A percentile compares a stretch with the other conserved stretches of the same genome.
Conservation (phyloP, 768 basidiomycete species). For the Fomitopsis serialis region DNA sequence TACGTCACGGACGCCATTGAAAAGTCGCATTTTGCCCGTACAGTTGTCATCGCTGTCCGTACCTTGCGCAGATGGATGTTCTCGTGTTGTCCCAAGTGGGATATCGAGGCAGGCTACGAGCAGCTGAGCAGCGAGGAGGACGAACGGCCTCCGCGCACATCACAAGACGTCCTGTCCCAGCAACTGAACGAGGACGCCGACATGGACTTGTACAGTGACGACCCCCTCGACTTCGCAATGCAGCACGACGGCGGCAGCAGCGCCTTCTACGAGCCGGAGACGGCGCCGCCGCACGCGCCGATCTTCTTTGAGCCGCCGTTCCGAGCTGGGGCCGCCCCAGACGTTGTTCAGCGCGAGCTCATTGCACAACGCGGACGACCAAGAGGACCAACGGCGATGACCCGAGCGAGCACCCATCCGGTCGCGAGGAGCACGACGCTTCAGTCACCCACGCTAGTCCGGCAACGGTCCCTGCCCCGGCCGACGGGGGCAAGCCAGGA, state of each 20-base stretch:
- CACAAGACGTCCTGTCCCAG: slow-evolving; percentile 3
- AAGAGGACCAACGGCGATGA: neutral
- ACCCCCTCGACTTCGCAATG: slow-evolving; percentile 5
- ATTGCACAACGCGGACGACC: neutral
- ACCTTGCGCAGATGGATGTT: slow-evolving; percentile 4
- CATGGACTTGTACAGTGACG: neutral
- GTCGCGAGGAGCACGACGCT: neutral
- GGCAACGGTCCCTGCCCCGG: slow-evolving; percentile 1
- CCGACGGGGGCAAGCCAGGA: neutral
- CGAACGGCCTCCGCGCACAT: slow-evolving; percentile 1
- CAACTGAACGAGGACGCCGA: slow-evolving; percentile 1
- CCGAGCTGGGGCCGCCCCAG: neutral
- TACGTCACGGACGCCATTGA: slow-evolving; percentile 17
- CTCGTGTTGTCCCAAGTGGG: slow-evolving; percentile 5
- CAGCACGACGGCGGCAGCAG: neutral
- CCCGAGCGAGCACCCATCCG: neutral
- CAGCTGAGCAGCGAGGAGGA: slow-evolving; percentile 7
- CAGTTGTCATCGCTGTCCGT: slow-evolving; percentile 2
- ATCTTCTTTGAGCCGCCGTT: neutral
- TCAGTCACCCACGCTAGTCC: neutral
- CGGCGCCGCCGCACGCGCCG: neutral
- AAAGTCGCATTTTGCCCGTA: slow-evolving; percentile 4
- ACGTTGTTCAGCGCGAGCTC: neutral
- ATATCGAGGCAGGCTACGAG: slow-evolving; percentile 15
- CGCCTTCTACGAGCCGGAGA: neutral